Evolutionary conservation across 768 basidiomycete genomes (phyloP).

Genomic region (Cubamyces lactineus): DNA sequence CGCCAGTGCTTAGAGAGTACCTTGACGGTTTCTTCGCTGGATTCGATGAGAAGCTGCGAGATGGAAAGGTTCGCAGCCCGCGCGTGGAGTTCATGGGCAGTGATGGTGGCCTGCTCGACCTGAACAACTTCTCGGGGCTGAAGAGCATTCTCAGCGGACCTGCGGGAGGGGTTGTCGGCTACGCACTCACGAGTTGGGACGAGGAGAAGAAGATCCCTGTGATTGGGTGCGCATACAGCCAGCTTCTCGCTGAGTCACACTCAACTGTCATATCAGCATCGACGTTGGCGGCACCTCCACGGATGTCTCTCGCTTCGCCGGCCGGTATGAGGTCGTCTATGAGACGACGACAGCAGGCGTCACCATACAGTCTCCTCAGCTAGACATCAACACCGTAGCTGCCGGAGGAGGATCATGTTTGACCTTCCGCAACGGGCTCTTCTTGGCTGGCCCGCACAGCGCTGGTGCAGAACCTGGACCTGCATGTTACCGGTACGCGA

Average conservation of each 20-base stretch:
- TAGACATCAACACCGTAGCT: conserved; percentile 96
- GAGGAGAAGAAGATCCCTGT: conserved; percentile 67
- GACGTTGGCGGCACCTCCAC: conserved; percentile 97
- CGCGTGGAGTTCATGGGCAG: conserved; percentile 96
- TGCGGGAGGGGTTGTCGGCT: conserved; percentile 95
- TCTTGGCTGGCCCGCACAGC: conserved; percentile 89
- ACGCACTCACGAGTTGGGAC: conserved; percentile 92
- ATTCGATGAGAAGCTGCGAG: conserved; percentile 75
- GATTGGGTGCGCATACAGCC: conserved; percentile 66
- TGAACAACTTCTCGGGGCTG: conserved; percentile 86
- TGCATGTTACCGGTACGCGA: conserved; percentile 76
- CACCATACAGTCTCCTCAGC: conserved; percentile 88
- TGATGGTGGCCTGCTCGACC: conserved; percentile 84
- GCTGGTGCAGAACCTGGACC: conserved; percentile 95
- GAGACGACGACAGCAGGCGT: conserved; percentile 96
- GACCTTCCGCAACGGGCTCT: conserved; percentile 87
- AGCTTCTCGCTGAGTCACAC: no score
- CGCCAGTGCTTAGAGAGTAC: conserved; percentile 83
- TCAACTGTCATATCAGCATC: conserved; percentile 47
- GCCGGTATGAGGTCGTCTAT: conserved; percentile 89
- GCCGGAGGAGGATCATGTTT: conserved; percentile 94
- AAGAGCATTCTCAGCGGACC: conserved; percentile 94
- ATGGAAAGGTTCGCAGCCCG: conserved; percentile 58
- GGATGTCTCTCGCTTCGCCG: conserved; percentile 92
- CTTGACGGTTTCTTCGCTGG: conserved; percentile 91